Percentiles rank a stretch among this genome's conserved stretches.
These are phyloP conservation scores for Fraxinus platypoda DNA, from an alignment of 305 asterid species.

Conservation along the genomic window DNA sequence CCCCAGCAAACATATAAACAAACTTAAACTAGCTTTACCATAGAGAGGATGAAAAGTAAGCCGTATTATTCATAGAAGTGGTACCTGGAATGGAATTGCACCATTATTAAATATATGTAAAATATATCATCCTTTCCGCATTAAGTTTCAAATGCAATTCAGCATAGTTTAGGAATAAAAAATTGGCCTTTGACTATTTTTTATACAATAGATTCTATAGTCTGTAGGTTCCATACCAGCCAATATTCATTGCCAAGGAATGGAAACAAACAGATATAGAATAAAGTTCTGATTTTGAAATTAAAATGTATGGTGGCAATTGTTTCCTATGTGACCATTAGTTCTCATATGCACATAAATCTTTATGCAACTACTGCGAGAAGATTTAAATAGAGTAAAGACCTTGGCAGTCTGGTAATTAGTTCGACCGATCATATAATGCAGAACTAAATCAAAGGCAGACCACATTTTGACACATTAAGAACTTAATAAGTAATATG, in stretches of 20 bases:
- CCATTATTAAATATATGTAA: background rate
- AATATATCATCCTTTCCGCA: background rate
- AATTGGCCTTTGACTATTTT: background rate
- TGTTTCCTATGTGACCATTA: background rate
- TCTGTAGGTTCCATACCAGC: background rate
- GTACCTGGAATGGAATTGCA: background rate
- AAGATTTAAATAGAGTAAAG: background rate
- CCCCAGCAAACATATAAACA: background rate
- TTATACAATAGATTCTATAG: background rate
- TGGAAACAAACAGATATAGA: background rate
- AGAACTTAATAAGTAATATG: background rate
- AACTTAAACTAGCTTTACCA: background rate
- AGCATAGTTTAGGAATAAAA: background rate
- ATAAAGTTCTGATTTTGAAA: background rate
- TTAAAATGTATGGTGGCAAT: background rate
- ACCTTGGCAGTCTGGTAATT: background rate
- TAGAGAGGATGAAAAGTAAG: background rate
- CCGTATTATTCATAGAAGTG: background rate
- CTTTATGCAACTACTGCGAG: background rate
- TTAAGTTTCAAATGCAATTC: background rate
- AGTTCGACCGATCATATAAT: background rate
- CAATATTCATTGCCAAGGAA: background rate
- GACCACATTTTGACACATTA: background rate
- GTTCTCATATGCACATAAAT: slow-evolving; percentile 4
- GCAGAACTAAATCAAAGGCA: background rate